A percentile compares a stretch with the other conserved stretches of the same genome.
Conservation (phyloP, 768 basidiomycete genomes). For the Hemileccinum rubropunctum region DNA sequence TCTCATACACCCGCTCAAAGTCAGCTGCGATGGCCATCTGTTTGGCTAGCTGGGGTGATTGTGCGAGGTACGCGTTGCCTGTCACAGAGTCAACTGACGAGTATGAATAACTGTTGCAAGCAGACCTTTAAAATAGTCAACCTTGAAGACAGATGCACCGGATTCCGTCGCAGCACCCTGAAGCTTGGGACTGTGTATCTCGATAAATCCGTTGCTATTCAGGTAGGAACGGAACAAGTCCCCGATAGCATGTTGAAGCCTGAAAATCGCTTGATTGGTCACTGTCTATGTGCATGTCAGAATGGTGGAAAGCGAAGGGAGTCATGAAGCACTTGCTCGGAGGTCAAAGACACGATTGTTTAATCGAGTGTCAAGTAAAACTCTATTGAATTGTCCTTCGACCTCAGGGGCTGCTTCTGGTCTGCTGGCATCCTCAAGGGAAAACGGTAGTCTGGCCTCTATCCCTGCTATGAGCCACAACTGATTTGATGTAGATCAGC, state of each 20-base stretch:
- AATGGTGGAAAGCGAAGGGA: neutral
- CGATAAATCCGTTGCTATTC: constrained; percentile 71
- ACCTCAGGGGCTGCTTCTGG: constrained; percentile 70
- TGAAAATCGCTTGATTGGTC: constrained; percentile 96
- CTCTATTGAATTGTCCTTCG: constrained; percentile 67
- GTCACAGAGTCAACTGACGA: constrained; percentile 1
- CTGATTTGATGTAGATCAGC: constrained; percentile 38
- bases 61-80: constrained; percentile 92
- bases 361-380: constrained; percentile 89
- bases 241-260: constrained; percentile 83
- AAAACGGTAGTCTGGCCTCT: constrained; percentile 82
- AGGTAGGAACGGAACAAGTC: constrained; percentile 85
- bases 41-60: constrained; percentile 96
- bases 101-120: neutral
- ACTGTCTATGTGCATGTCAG: constrained; percentile 57
- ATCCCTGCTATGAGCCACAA: constrained; percentile 79
- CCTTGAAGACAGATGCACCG: constrained; percentile 97
- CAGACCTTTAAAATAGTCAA: constrained; percentile 90
- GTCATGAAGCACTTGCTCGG: constrained; percentile 51
- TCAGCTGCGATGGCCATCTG: constrained; percentile 99
- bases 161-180: constrained; percentile 97
- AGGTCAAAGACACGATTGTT: constrained; percentile 95
- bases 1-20: constrained; percentile 97
- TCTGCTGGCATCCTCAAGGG: constrained; percentile 87
- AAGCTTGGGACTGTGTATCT: constrained; percentile 97